Base-by-base conservation (phyloP, 129 eudicot genomes). In the Tagetes erecta region DNA sequence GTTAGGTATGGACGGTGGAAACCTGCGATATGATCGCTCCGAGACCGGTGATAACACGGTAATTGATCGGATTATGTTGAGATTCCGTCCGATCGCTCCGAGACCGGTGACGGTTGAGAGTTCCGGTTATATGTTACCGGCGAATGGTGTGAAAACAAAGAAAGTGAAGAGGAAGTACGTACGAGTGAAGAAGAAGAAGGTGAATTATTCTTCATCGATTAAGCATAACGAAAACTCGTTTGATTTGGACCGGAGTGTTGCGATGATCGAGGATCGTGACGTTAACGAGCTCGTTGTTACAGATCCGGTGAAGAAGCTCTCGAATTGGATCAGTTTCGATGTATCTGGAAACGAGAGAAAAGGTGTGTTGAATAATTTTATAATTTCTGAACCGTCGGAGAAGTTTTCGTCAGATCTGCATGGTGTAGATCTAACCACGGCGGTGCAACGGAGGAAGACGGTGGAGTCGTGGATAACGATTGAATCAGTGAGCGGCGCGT, bases 21-120 rank as follows among this genome's bases (percentile, higher is more conserved):
- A 75, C 60, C 56, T 50, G 46, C 71, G 81, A 75, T 67, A 58
- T 37, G 68, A 62, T 63, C 65, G 35, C 51, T 60, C 68, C 45
- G 45, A 55, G 33, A 40, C 13, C 34, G 60, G 8, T 0, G 83
- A 80, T 56, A 74, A 60, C 35, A 51, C 68, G 77, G 70, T 83
- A 66, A 77, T 90, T 58, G 84, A 90, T 36, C 85, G 71, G 77
- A 83, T 90, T 11, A 85, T 90, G 96, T 78, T 83, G 12, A 81
- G 81, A 55, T 90, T 78, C 83, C 93, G 96, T 64, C 93, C 93
- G 60, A 90, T 90, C 40, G 91, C 93, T 27, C 96, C 93, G 6
- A 87, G 79, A 31, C 96, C 92, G 45, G 84, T 39, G 0, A 70
- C 67, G 2, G 56, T 36, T 0, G 78, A 68, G 34, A 78, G 82